phyloP scores from a whole-genome alignment of 2,329 filamentous ascomycete genomes.

The Leptographium wingfieldii region DNA sequence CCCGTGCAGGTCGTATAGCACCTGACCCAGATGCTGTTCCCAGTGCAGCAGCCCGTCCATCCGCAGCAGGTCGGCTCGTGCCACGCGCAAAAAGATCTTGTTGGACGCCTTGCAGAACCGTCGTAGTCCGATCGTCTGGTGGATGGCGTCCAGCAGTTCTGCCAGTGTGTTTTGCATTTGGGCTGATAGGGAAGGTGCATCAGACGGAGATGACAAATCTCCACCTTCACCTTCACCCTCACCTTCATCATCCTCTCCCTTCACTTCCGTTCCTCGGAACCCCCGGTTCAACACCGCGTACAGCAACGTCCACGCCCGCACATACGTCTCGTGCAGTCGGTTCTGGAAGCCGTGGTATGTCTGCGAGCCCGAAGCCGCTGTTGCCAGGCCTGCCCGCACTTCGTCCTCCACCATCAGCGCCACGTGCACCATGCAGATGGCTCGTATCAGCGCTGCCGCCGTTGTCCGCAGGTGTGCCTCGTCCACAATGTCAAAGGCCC shows the following conservation, averaged over 20 bases:
- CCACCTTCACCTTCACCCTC: background rate
- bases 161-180: conserved; percentile 25
- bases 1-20: conserved; percentile 72
- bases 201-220: too few relatives aligned
- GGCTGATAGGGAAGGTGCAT: background rate
- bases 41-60: conserved; percentile 67
- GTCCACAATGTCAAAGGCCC: conserved; percentile 73
- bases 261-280: conserved; percentile 23
- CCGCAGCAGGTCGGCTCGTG: conserved; percentile 72
- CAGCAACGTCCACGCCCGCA: conserved; percentile 77
- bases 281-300: conserved; percentile 70
- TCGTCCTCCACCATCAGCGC: conserved; percentile 76
- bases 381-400: conserved; percentile 57
- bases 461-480: conserved; percentile 64
- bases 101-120: conserved; percentile 76
- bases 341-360: conserved; percentile 46
- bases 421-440: conserved; percentile 65
- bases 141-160: conserved; percentile 67
- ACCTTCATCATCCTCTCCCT: conserved; percentile 23
- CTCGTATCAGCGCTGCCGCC: conserved; percentile 55
- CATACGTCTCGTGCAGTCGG: conserved; percentile 74
- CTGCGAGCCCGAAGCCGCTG: conserved; percentile 38
- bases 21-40: conserved; percentile 76
- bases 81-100: conserved; percentile 78
- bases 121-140: conserved; percentile 72